Percentiles rank a stretch among this genome's conserved stretches.
phyloP scores from a whole-genome alignment of 495 filamentous ascomycete genomes.

The Penicillium mononematosum region DNA sequence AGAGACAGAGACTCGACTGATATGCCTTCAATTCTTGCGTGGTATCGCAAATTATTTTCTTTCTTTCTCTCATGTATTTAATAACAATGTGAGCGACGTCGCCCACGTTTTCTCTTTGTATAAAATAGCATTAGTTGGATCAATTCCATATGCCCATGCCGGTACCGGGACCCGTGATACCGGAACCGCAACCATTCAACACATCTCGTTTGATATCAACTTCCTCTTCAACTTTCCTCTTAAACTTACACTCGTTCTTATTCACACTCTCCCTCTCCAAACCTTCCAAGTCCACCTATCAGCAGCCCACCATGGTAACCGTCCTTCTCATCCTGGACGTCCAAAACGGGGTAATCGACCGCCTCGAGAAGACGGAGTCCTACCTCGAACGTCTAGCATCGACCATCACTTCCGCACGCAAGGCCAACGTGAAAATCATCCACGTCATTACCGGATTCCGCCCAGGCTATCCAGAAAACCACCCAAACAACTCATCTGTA shows the following conservation, averaged over 20 bases:
- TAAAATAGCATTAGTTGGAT: not conserved
- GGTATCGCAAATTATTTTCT: not conserved
- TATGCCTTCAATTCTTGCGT: not conserved
- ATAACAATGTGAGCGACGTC: not conserved
- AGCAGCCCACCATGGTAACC: slow-evolving; percentile 23
- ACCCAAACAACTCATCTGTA: slow-evolving; percentile 25
- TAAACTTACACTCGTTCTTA: not conserved
- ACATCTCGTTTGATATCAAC: not conserved
- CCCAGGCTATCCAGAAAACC: slow-evolving; percentile 31
- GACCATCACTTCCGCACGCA: slow-evolving; percentile 28
- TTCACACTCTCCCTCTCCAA: not conserved
- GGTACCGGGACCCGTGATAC: slow-evolving; percentile 11
- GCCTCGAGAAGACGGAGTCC: slow-evolving; percentile 13
- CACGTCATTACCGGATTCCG: slow-evolving; percentile 38
- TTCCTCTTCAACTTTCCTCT: not conserved
- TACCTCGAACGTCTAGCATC: slow-evolving; percentile 30
- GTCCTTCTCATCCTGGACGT: slow-evolving; percentile 40
- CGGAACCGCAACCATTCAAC: not conserved
- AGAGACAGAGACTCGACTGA: not conserved
- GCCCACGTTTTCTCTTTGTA: not conserved
- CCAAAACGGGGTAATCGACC: slow-evolving; percentile 32
- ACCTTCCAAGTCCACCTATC: not conserved
- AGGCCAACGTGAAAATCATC: slow-evolving; percentile 27
- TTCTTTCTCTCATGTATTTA: not conserved
- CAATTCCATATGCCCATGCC: not conserved